Evolutionary conservation across 192 early-diverging fungal genomes (phyloP).

Genomic region (Podila verticillata): DNA sequence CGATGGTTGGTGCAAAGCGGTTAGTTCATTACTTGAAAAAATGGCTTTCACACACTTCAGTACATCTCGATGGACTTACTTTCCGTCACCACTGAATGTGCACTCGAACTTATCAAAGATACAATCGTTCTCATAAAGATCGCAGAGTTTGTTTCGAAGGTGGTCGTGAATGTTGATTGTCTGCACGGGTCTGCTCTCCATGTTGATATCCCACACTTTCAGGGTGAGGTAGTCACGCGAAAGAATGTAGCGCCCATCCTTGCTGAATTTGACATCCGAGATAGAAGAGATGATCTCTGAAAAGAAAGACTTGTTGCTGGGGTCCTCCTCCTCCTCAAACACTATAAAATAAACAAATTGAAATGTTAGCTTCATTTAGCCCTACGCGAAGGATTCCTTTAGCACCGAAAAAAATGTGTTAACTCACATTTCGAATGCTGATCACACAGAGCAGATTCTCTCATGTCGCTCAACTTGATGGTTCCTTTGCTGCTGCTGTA

Average conservation of each 20-base stretch:
- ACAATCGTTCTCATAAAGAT: constrained; percentile 99
- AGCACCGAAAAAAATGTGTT: not conserved
- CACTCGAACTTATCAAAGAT: constrained; percentile 99
- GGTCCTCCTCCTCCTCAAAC: constrained; percentile 97
- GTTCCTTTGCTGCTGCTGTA: constrained; percentile 99
- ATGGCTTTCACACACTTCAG: too few relatives aligned
- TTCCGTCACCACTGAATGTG: constrained; percentile 94
- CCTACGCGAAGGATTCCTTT: not conserved
- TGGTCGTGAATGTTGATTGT: constrained; percentile 98
- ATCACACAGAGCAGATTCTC: constrained; percentile 94
- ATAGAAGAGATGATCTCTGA: constrained; percentile 99
- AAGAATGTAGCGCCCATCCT: constrained; percentile 96
- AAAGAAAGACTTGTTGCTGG: constrained; percentile 95
- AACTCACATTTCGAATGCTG: constrained; percentile 86
- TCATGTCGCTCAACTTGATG: constrained; percentile 98
- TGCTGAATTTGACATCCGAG: constrained; percentile 95
- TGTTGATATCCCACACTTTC: constrained; percentile 99
- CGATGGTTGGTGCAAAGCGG: not conserved
- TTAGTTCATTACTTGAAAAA: not conserved
- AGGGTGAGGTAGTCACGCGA: constrained; percentile 97
- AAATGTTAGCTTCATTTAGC: not conserved
- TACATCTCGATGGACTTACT: constrained; percentile 63
- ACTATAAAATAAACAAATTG: constrained; percentile 49
- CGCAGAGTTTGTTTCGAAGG: constrained; percentile 94
- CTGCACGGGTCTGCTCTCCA: constrained; percentile 93